Evolutionary conservation across 2,329 filamentous ascomycete genomes (phyloP), one percentile per base, ranked within the genome.

Genomic region (Claviceps citrina): DNA sequence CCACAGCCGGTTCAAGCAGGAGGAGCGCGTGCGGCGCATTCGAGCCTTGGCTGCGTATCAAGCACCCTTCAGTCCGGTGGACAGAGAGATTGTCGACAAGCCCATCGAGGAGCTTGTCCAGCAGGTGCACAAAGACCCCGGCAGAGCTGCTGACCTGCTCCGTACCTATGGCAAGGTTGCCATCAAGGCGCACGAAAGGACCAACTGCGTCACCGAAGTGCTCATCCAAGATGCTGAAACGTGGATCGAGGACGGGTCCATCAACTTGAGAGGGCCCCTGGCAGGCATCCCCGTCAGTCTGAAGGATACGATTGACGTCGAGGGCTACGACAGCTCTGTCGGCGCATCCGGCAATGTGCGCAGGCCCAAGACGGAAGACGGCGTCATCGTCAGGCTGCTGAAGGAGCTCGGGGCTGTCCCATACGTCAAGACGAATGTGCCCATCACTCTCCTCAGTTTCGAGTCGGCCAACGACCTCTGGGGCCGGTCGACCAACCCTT

Each of bases 351-450:
- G 67, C 39, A 76, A 84, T 47, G 73, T 78, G 0, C 75, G 76
- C 37, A 83, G 87, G 51, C 78, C 78, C 12, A 64, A 68, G 28
- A 41, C 57, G 0, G 59, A 71, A 22, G 86, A 95, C 61, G 85
- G 86, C 0, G 65, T 75, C 2, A 73, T 85, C 52, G 78, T 84
- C 18, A 73, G 71, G 41, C 60, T 96, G 31, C 67, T 95, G 38
- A 93, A 93, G 54, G 82, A 91, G 54, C 84, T 85, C 2, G 83
- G 87, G 18, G 86, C 87, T 0, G 71, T 95, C 2, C 87, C 87
- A 0, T 94, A 93, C 55, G 84, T 87, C 47, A 96, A 95, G 67
- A 95, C 87, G 1, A 91, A 91, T 46, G 58, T 93, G 2, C 89
- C 87, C 5, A 81, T 89, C 42, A 93, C 86, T 0, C 70, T 94